Conservation (phyloP, 2,329 filamentous ascomycete genomes). For the Colletotrichum sp. region DNA sequence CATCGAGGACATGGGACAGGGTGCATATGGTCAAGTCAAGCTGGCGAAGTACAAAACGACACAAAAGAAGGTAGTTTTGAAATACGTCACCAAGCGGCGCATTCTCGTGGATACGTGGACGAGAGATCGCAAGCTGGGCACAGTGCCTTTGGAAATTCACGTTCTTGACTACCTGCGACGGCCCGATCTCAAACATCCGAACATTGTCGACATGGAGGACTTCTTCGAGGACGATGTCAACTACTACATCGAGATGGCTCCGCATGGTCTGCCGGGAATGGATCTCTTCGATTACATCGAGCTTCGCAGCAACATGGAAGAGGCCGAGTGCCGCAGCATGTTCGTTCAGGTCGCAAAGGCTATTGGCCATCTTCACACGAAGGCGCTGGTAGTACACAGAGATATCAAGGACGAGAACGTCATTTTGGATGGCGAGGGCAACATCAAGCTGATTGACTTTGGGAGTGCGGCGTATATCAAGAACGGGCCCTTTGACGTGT, state of each 20-base stretch:
- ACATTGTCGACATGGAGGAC: conserved; percentile 75
- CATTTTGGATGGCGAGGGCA: conserved; percentile 90
- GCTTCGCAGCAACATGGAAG: conserved; percentile 93
- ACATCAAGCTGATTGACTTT: conserved; percentile 98
- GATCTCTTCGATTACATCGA: conserved; percentile 99
- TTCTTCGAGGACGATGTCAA: conserved; percentile 85
- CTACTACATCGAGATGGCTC: conserved; percentile 99
- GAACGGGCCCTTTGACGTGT: conserved; percentile 97
- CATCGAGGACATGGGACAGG: conserved; percentile 97
- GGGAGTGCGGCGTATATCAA: conserved; percentile 98
- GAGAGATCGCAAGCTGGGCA: conserved; percentile 87
- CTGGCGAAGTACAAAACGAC: conserved; percentile 84
- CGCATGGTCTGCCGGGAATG: conserved; percentile 95
- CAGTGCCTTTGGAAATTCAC: conserved; percentile 95
- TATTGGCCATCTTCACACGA: conserved; percentile 88
- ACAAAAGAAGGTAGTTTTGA: conserved; percentile 87
- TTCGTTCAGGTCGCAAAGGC: conserved; percentile 92
- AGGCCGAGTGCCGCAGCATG: conserved; percentile 90
- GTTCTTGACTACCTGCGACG: conserved; percentile 90
- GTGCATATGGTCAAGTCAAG: conserved; percentile 97
- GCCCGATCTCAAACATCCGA: conserved; percentile 70
- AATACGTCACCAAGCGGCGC: conserved; percentile 95
- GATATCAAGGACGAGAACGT: conserved; percentile 99
- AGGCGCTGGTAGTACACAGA: conserved; percentile 89
- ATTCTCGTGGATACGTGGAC: conserved; percentile 99